Evolutionary conservation across 345 rosid species (phyloP).

Genomic region (Lumnitzera littorea): DNA sequence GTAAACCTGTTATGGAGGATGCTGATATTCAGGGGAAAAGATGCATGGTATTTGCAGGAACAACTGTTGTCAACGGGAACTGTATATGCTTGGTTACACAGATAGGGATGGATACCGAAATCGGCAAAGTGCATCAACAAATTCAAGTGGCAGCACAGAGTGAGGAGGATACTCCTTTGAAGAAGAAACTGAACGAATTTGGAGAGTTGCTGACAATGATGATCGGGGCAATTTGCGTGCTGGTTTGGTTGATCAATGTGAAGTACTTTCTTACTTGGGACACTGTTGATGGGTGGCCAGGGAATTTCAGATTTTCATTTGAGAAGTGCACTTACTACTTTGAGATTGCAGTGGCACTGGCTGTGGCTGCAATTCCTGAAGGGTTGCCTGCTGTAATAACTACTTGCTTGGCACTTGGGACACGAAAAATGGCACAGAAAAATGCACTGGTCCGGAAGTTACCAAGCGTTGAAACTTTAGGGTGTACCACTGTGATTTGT

Average conservation of each 20-base stretch:
- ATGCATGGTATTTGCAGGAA: slow-evolving; percentile 61
- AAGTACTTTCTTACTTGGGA: slow-evolving; percentile 68
- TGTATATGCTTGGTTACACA: slow-evolving; percentile 54
- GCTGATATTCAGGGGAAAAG: slow-evolving; percentile 61
- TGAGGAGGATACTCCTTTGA: slow-evolving; percentile 66
- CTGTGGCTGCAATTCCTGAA: slow-evolving; percentile 76
- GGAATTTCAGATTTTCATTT: slow-evolving; percentile 55
- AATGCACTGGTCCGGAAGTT: slow-evolving; percentile 67
- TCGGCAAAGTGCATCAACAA: slow-evolving; percentile 60
- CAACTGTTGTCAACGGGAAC: slow-evolving; percentile 60
- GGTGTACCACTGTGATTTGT: slow-evolving; percentile 74
- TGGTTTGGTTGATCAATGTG: slow-evolving; percentile 66
- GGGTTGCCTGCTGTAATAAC: slow-evolving; percentile 76
- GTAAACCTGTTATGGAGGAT: slow-evolving; percentile 25
- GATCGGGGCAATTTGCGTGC: slow-evolving; percentile 46
- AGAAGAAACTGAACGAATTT: slow-evolving; percentile 62
- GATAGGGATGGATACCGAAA: slow-evolving; percentile 61
- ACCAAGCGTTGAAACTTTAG: slow-evolving; percentile 73
- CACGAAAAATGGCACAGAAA: slow-evolving; percentile 73
- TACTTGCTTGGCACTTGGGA: slow-evolving; percentile 67
- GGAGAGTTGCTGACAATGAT: slow-evolving; percentile 49
- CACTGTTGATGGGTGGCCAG: slow-evolving; percentile 56
- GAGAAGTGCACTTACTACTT: slow-evolving; percentile 74
- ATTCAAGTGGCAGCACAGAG: slow-evolving; percentile 45
- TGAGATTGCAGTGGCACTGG: slow-evolving; percentile 69